These are phyloP conservation scores for Candida ponderosae DNA, from an alignment of 805 yeast genomes.

Conservation along the genomic window DNA sequence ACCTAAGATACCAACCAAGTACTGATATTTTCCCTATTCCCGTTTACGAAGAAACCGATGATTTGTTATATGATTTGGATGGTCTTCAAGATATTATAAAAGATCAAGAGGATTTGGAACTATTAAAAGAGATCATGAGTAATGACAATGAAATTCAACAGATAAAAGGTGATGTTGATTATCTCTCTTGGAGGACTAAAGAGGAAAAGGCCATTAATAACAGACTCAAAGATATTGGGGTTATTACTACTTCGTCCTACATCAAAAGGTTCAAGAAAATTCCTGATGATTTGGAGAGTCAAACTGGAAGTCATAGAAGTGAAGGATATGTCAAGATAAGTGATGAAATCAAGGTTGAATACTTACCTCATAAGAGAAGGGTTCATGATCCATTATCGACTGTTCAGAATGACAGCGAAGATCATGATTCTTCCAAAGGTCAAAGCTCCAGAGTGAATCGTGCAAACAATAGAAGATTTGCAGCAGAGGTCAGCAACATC, in stretches of 20 bases:
- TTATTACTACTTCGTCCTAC: conserved; percentile 4
- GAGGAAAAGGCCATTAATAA: conserved; percentile 20
- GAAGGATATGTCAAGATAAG: conserved; percentile 69
- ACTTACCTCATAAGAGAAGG: conserved; percentile 75
- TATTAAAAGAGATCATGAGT: conserved; percentile 40
- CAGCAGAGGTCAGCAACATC: conserved; percentile 78
- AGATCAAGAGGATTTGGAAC: conserved; percentile 66
- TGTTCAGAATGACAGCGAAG: conserved; percentile 53
- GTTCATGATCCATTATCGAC: conserved; percentile 65
- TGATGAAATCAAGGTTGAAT: conserved; percentile 65
- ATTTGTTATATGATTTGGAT: conserved; percentile 31
- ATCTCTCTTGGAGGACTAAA: conserved; percentile 63
- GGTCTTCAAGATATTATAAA: conserved; percentile 46
- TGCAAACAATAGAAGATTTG: conserved; percentile 80
- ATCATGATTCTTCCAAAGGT: conserved; percentile 32
- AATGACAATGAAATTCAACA: conserved; percentile 5
- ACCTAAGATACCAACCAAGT: conserved; percentile 41
- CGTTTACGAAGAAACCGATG: conserved; percentile 38
- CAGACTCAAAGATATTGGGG: conserved; percentile 19
- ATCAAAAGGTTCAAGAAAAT: conserved; percentile 4
- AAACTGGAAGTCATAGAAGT: conserved; percentile 58
- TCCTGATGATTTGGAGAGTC: conserved; percentile 25
- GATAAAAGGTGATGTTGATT: conserved; percentile 30
- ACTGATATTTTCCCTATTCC: conserved; percentile 40
- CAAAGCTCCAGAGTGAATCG: conserved; percentile 81